phyloP scores from a whole-genome alignment of 495 filamentous ascomycete genomes.

The Aspergillus kassunensis region DNA sequence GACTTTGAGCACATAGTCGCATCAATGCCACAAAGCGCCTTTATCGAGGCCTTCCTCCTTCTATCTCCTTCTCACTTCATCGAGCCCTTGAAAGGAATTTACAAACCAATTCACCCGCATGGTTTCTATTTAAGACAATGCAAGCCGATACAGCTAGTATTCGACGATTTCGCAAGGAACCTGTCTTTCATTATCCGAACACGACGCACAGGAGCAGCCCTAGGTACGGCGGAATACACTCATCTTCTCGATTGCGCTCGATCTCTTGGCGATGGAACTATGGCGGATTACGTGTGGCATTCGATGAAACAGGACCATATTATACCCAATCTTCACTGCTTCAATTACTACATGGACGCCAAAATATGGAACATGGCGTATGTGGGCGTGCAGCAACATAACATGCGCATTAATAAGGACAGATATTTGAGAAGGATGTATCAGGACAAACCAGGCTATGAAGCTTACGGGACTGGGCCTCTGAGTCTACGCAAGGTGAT shows the following conservation, averaged over 20 bases:
- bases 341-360: conserved; percentile 54
- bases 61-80: conserved; percentile 43
- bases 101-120: conserved; percentile 43
- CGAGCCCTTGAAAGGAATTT: conserved; percentile 45
- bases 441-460: conserved; percentile 22
- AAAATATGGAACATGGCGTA: conserved; percentile 40
- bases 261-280: conserved; percentile 39
- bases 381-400: conserved; percentile 33
- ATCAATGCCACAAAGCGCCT: conserved; percentile 29
- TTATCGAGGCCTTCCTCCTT: conserved; percentile 34
- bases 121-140: conserved; percentile 25
- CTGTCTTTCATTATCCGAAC: conserved; percentile 35
- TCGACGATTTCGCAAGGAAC: conserved; percentile 37
- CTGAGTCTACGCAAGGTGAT: conserved; percentile 34
- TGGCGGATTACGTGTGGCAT: conserved; percentile 52
- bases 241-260: conserved; percentile 54
- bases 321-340: conserved; percentile 49
- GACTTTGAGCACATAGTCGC: conserved; percentile 30
- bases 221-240: conserved; percentile 49
- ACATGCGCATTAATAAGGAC: conserved; percentile 37
- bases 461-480: conserved; percentile 29
- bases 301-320: conserved; percentile 37
- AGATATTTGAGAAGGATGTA: conserved; percentile 28
- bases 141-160: conserved; percentile 27
- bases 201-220: conserved; percentile 24